Evolutionary conservation across 2,329 filamentous ascomycete genomes (phyloP).

Genomic region (Colletotrichum theobromicola): DNA sequence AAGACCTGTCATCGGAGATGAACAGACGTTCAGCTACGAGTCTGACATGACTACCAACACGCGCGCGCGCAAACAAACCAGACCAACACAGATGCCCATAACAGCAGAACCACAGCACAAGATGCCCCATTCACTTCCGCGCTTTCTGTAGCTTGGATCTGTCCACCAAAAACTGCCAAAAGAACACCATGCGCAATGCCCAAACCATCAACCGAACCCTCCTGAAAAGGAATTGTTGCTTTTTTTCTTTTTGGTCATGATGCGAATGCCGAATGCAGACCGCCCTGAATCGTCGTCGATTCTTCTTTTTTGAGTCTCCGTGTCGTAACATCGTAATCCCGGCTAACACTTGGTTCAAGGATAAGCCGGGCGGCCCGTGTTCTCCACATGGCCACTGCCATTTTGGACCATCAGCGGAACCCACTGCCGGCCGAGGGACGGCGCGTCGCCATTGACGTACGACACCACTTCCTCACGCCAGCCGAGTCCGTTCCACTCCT

Average conservation of each 20-base stretch:
- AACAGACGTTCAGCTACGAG: background rate
- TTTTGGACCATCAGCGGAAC: conserved; percentile 34
- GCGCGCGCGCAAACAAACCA: background rate
- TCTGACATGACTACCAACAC: background rate
- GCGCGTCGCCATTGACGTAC: conserved; percentile 44
- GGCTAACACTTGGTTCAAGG: conserved; percentile 10
- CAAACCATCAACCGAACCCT: background rate
- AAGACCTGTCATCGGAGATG: background rate
- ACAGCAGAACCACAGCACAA: background rate
- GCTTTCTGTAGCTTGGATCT: background rate
- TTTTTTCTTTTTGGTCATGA: conserved; percentile 15
- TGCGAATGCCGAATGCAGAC: conserved; percentile 11
- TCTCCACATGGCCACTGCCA: background rate
- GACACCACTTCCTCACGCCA: conserved; percentile 52
- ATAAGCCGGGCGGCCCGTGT: conserved; percentile 8
- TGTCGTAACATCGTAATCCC: conserved; percentile 23
- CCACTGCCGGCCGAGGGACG: conserved; percentile 50
- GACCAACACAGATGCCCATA: background rate
- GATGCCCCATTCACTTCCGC: background rate
- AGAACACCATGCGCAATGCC: conserved; percentile 15
- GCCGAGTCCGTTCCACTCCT: conserved; percentile 52
- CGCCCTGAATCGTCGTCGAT: background rate
- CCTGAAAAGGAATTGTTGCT: background rate
- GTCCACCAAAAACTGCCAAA: background rate
- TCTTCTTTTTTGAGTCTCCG: conserved; percentile 3